Evolutionary conservation across 202 grass and related monocot species (phyloP).

Genomic region (Panicum hallii): DNA sequence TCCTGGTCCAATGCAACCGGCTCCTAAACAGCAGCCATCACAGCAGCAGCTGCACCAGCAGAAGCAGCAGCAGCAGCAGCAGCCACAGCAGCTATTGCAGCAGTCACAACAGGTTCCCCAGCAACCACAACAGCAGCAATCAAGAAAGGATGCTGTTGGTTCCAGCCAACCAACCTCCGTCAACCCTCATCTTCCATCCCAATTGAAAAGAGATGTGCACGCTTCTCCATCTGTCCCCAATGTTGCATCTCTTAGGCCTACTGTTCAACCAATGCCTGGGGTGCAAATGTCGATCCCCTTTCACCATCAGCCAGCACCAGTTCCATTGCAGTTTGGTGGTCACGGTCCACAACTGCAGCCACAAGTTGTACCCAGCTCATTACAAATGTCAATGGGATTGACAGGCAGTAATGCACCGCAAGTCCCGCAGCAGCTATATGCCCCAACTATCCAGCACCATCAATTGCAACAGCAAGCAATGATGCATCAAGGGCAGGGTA

Average conservation of each 20-base stretch:
- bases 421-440: slow-evolving; percentile 77
- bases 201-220: slow-evolving; percentile 65
- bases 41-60: slow-evolving; percentile 24
- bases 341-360: slow-evolving; percentile 60
- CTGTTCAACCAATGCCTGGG: slow-evolving; percentile 57
- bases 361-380: slow-evolving; percentile 68
- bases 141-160: slow-evolving; percentile 69
- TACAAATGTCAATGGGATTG: slow-evolving; percentile 82
- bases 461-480: slow-evolving; percentile 73
- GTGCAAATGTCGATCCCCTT: slow-evolving; percentile 60
- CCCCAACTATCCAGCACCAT: slow-evolving; percentile 62
- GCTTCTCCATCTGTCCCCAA: slow-evolving; percentile 49
- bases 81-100: slow-evolving; percentile 6
- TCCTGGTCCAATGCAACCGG: slow-evolving; percentile 50
- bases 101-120: slow-evolving; percentile 48
- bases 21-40: slow-evolving; percentile 48
- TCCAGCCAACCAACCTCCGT: slow-evolving; percentile 54
- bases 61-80: not conserved
- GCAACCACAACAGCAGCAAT: slow-evolving; percentile 47
- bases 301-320: slow-evolving; percentile 66
- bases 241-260: slow-evolving; percentile 51
- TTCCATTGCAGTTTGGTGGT: slow-evolving; percentile 77
- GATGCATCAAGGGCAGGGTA: slow-evolving; percentile 76
- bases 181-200: slow-evolving; percentile 57
- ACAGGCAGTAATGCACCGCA: slow-evolving; percentile 67